Evolutionary conservation across 2,329 filamentous ascomycete genomes (phyloP).

Genomic region (Aspergillus ochraceus): DNA sequence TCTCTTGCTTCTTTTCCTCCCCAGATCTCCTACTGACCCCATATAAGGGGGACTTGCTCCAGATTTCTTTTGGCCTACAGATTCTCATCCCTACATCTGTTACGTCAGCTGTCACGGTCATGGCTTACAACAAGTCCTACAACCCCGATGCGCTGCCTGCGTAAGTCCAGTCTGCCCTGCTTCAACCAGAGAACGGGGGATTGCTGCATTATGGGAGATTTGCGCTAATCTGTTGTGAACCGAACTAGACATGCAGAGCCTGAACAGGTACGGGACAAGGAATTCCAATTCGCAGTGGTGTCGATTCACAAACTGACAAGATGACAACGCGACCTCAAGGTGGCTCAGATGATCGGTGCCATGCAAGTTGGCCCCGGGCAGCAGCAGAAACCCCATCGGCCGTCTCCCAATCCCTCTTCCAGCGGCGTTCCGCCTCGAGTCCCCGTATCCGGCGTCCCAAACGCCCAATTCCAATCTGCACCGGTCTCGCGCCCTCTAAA

Average conservation of each 20-base stretch:
- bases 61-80: constrained; percentile 1
- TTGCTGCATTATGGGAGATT: not conserved
- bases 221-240: constrained; percentile 16
- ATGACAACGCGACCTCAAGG: constrained; percentile 29
- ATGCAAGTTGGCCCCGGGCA: constrained; percentile 32
- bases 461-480: constrained; percentile 20
- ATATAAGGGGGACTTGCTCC: not conserved
- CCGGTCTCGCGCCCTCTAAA: constrained; percentile 15
- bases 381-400: constrained; percentile 30
- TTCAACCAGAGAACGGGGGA: not conserved
- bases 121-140: constrained; percentile 93
- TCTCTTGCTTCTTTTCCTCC: constrained; percentile 2
- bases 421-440: constrained; percentile 28
- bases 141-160: constrained; percentile 94
- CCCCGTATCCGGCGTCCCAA: constrained; percentile 24
- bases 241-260: constrained; percentile 68
- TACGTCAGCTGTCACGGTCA: constrained; percentile 45
- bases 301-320: constrained; percentile 10
- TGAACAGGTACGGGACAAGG: constrained; percentile 56
- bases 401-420: constrained; percentile 22
- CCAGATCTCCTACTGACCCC: constrained; percentile 5
- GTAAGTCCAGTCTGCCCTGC: constrained; percentile 53
- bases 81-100: constrained; percentile 10
- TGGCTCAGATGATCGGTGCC: constrained; percentile 45
- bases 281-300: not conserved